Evolutionary conservation across 331 rosid species (phyloP).

Genomic region (Pyrus hybrid): DNA sequence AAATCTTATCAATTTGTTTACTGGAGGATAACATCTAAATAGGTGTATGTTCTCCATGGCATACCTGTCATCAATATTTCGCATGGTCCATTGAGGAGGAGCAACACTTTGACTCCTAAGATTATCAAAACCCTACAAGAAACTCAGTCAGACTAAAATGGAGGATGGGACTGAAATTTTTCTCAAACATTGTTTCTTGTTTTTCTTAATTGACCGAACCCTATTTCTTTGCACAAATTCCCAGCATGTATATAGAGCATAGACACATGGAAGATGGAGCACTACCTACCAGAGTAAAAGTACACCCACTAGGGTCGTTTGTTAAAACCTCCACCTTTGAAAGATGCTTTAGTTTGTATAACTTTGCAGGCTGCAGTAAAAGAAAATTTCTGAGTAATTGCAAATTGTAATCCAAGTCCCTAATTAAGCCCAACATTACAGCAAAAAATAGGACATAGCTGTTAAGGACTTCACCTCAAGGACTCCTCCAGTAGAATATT

Average conservation of each 20-base stretch:
- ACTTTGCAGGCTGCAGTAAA: conserved; percentile 76
- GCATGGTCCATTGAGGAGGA: conserved; percentile 99
- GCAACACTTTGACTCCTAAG: conserved; percentile 80
- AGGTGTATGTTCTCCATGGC: background rate
- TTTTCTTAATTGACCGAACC: conserved; percentile 13
- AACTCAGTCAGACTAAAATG: conserved; percentile 6
- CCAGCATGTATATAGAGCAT: background rate
- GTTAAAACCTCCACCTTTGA: conserved; percentile 84
- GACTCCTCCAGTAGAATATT: conserved; percentile 83
- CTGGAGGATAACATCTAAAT: background rate
- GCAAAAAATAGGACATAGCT: background rate
- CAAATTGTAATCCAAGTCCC: background rate
- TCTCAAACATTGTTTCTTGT: conserved; percentile 9
- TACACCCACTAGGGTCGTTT: conserved; percentile 84
- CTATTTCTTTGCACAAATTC: background rate
- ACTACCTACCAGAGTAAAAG: conserved; percentile 94
- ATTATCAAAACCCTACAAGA: conserved; percentile 87
- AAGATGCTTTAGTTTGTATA: conserved; percentile 94
- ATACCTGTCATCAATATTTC: conserved; percentile 92
- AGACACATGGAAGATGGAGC: conserved; percentile 14
- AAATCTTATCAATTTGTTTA: background rate
- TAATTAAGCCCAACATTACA: conserved; percentile 3
- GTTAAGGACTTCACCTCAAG: conserved; percentile 53
- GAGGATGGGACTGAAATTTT: background rate
- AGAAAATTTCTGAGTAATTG: conserved; percentile 10